Conservation (phyloP, 441 rosid genomes). For the Geranium incanum region DNA sequence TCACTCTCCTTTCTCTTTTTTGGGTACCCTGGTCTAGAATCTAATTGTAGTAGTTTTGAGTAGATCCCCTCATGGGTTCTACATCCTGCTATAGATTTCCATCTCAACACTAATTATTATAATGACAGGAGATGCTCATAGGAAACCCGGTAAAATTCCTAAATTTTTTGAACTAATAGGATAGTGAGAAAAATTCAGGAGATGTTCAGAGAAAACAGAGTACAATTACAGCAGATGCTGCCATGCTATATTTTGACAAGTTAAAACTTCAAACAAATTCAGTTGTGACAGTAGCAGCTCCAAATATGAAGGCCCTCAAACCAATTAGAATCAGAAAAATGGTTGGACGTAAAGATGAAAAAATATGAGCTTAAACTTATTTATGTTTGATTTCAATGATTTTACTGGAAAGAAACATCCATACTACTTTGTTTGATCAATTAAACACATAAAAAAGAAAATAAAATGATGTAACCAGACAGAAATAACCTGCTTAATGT, state of each 20-base stretch:
- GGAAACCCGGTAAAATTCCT: neutral
- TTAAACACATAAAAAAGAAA: neutral
- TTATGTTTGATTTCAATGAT: neutral
- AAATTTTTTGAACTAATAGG: neutral
- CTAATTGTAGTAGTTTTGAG: too few species aligned
- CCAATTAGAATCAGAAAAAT: neutral
- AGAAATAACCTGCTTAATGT: conserved; percentile 1
- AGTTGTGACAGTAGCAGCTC: neutral
- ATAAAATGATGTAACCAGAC: neutral
- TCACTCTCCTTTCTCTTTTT: too few species aligned
- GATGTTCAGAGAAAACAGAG: neutral
- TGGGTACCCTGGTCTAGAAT: too few species aligned
- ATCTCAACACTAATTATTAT: too few species aligned
- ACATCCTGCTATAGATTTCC: too few species aligned
- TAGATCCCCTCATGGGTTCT: too few species aligned
- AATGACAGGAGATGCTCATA: neutral
- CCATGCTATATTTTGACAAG: neutral
- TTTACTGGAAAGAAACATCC: neutral
- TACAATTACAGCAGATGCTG: neutral
- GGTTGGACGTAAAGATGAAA: neutral
- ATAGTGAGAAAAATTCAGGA: neutral
- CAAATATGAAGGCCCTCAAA: neutral
- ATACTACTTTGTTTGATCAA: neutral
- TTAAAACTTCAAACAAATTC: neutral
- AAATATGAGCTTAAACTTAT: neutral